A percentile compares a stretch with the other conserved stretches of the same genome.
Conservation (phyloP, 177 flowering plant genomes). For the Vitis hybrid region DNA sequence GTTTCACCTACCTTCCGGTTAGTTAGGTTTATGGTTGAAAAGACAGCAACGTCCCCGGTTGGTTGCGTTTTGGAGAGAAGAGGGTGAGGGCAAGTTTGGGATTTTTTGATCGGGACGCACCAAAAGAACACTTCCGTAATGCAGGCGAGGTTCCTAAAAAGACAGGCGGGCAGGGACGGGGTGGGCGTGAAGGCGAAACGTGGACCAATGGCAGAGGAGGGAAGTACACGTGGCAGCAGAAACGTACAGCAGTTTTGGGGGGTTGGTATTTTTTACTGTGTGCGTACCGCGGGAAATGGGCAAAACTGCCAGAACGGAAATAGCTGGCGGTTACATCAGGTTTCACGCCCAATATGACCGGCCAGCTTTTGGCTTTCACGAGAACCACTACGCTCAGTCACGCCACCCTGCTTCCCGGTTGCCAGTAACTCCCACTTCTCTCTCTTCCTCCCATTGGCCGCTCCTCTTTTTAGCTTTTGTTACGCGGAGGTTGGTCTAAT, state of each 20-base stretch:
- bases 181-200: slow-evolving; percentile 19
- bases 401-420: slow-evolving; percentile 9
- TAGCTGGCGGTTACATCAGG: slow-evolving; percentile 44
- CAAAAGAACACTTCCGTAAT: background rate
- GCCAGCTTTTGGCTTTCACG: slow-evolving; percentile 20
- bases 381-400: background rate
- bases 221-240: slow-evolving; percentile 19
- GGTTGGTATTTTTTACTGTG: slow-evolving; percentile 12
- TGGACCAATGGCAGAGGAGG: background rate
- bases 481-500: slow-evolving; percentile 50
- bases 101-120: background rate
- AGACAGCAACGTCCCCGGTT: slow-evolving; percentile 2
- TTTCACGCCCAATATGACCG: slow-evolving; percentile 29
- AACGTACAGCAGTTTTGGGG: slow-evolving; percentile 1
- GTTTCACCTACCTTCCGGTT: slow-evolving; percentile 20
- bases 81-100: background rate
- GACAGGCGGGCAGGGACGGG: too few species aligned
- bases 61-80: background rate
- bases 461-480: slow-evolving; percentile 21
- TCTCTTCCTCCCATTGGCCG: slow-evolving; percentile 11
- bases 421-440: background rate
- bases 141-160: background rate
- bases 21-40: slow-evolving; percentile 3
- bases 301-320: slow-evolving; percentile 21
- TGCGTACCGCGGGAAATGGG: slow-evolving; percentile 14